Evolutionary conservation across 371 early-diverging fungal genomes (phyloP), one percentile per base, ranked within the genome.

Genomic region (Circinella minor): DNA sequence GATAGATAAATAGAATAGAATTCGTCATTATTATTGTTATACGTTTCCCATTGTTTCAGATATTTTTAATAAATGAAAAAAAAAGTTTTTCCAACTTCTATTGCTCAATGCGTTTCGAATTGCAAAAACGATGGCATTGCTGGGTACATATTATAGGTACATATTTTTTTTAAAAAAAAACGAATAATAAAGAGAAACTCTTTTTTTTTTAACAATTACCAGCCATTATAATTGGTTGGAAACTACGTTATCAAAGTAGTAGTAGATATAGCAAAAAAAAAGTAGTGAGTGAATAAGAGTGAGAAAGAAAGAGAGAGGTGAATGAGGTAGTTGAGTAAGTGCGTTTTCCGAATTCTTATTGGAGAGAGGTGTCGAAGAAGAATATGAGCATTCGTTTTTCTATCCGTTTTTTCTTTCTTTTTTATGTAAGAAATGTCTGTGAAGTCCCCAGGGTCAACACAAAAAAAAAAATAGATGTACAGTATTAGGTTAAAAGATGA

Each of bases 341-440:
- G 10, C 18, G 55, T 36, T 55, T 59, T 55, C 43, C 39, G 38
- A 49, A 38, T 59, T 37, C 47, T 39, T 43, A 47, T 54, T 63
- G 62, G 63, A 55, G 49, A 68, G 63, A 63, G 59, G 51, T 39
- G 39, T 59, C 59, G 46, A 47, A 63, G 39, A 63, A 37, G 27
- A 69, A 14, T 34, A 63, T 51, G 63, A 63, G 69, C 69, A 69
- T 63, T 49, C 69, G 69, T 69, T 62, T 43, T 37, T 18, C 15
- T 20, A 34, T 47, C 43, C 48, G 61, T 13, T 51, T 8, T 8
- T 43, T 43, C 6, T 43, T 43, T 43, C 43, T 6, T 9, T 43
- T 9, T 2, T 9, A 11, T 43, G 43, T 11, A 43, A 11, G 9
- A 6, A 43, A 43, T 43, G 43, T 6, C 9, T 9, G 43, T 43